Base-by-base conservation (phyloP, 371 early-diverging fungal genomes). In the Circinella umbellata region DNA sequence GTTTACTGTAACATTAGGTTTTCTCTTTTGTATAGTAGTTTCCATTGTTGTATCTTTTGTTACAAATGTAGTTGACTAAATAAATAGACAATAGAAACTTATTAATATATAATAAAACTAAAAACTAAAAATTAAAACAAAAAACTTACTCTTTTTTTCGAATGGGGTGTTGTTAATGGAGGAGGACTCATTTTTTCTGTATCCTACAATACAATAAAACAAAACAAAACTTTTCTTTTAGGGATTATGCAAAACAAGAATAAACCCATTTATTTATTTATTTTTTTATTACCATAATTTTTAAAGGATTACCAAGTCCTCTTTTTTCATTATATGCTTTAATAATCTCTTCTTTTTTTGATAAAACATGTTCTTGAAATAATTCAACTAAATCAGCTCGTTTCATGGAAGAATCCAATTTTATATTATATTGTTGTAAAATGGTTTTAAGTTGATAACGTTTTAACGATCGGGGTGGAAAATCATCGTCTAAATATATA, bases 391-490 rank as follows among this genome's bases (percentile, higher is more conserved):
- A 17, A 7, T 72, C 72, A 0, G 55, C 35, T 36, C 62, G 66
- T 10, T 38, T 72, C 38, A 49, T 15, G 4, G 57, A 37, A 3
- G 42, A 14, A 9, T 63, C 57, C 0, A 57, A 46, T 8, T 54
- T 17, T 39, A 72, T 42, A 35, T 60, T 27, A 64, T 72, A 46
- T 7, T 64, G 17, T n/a, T 55, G 49, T 7, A 72, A 64, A 60
- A 72, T 72, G 10, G 72, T 59, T 15, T 72, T 62, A 15, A 72
- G 60, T 20, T 72, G 72, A 51, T 72, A 72, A 4, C 68, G 64
- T 3, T 60, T 55, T 20, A 68, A 37, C 7, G 68, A 59, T 36
- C 64, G 39, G 11, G 72, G 72, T 37, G 68, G 53, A 51, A 72
- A 72, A 4, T 53, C 64, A 8, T 66, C 54, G 39, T 67, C 72